phyloP scores from a whole-genome alignment of 768 basidiomycete genomes.

The Amanita fuliginea region DNA sequence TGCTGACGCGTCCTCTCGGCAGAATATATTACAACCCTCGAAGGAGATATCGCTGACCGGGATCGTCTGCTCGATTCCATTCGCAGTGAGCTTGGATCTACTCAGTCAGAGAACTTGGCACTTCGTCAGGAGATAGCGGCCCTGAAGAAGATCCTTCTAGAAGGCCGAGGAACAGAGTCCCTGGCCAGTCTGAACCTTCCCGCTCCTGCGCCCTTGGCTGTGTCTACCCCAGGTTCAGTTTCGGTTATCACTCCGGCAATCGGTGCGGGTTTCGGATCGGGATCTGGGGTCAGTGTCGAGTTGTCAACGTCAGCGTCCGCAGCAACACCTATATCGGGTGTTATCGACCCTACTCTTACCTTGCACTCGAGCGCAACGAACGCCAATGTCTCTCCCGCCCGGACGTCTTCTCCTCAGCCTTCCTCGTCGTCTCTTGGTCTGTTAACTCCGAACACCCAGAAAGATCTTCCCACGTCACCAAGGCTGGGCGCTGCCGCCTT shows the following conservation, averaged over 20 bases:
- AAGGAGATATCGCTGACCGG: constrained; percentile 86
- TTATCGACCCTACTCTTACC: constrained; percentile 5
- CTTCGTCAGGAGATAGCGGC: constrained; percentile 67
- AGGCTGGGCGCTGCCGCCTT: constrained; percentile 42
- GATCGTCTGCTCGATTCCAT: constrained; percentile 86
- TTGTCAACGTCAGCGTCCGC: constrained; percentile 9
- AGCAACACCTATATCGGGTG: background rate
- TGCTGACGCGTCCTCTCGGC: constrained; percentile 10
- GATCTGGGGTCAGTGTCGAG: constrained; percentile 7
- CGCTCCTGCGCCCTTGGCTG: constrained; percentile 30
- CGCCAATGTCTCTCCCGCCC: constrained; percentile 4
- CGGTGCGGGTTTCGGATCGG: constrained; percentile 1
- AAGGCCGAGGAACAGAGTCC: constrained; percentile 42
- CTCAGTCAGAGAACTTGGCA: constrained; percentile 73
- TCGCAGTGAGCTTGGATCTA: constrained; percentile 70
- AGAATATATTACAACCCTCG: constrained; percentile 94
- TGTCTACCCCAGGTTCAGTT: background rate
- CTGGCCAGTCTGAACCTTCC: constrained; percentile 30
- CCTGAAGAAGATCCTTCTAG: constrained; percentile 66
- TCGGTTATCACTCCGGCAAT: background rate
- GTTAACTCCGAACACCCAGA: constrained; percentile 62
- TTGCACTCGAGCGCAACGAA: constrained; percentile 2
- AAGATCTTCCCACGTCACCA: constrained; percentile 62
- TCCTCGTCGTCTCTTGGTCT: constrained; percentile 14
- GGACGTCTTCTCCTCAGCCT: constrained; percentile 12